Base-by-base conservation (phyloP, 345 rosid genomes). In the Melaleuca alternifolia region DNA sequence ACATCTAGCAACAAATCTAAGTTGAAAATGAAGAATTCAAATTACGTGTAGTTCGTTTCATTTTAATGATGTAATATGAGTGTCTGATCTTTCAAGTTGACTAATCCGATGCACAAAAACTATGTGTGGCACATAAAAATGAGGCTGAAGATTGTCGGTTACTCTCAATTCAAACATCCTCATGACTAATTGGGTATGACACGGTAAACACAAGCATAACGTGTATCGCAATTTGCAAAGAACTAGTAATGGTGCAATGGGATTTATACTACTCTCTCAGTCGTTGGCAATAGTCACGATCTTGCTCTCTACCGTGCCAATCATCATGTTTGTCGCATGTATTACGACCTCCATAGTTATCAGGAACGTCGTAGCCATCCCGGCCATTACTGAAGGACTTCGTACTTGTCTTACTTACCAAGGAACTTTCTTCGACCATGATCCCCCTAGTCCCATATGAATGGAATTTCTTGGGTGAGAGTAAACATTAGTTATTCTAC, bases 91-190 rank as follows among this genome's bases (percentile, higher is more conserved):
- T 65, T 33, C 46, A 5, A 65, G 46, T 16, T 11, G 3, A 18
- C 79, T 33, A 33, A 41, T 37, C 26, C 81, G 5, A 10, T 37
- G 81, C 23, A 18, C 12, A 26, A 71, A 71, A 71, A 37, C 81
- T 71, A 10, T 7, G 0, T 7, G 0, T 71, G 7, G 11, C 5
- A 18, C 48, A 16, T 23, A n/a, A 56, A n/a, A 26, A 56, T 23
- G 61, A 23, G 61, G n/a, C 61, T 23, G 61, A 56, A 56, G 61
- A 56, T 24, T 56, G 28, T 24, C 4, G 61, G n/a, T 56, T 23
- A 56, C 28, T 56, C 61, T 56, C 61, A 23, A 56, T 56, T 56
- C 21, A 12, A 51, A 56, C 28, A 56, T 23, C 28, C 5, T 23
- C n/a, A 56, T 13, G 9, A 56, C n/a, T 23, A 23, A 24, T 23